phyloP scores from a whole-genome alignment of 2,329 filamentous ascomycete genomes.

The Aspergillus tubingensis region DNA sequence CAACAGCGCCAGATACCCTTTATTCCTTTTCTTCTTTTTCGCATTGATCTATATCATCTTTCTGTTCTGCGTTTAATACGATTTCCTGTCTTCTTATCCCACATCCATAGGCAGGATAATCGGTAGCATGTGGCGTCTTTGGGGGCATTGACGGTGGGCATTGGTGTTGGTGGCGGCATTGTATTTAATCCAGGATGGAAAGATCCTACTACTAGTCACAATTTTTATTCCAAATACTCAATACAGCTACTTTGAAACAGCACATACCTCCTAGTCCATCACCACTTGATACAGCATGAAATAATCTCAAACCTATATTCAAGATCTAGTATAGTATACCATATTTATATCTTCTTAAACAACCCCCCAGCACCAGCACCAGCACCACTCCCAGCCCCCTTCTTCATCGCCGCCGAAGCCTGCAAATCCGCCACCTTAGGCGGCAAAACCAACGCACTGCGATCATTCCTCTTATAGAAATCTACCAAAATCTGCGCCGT shows the following conservation, averaged over 20 bases:
- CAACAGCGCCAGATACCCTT: slow-evolving; percentile 24
- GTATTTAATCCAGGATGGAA: not conserved
- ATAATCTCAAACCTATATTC: not conserved
- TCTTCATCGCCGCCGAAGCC: slow-evolving; percentile 44
- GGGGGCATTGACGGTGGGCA: slow-evolving; percentile 11
- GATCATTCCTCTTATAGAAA: slow-evolving; percentile 89
- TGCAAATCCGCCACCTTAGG: slow-evolving; percentile 82
- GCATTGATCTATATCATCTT: not conserved
- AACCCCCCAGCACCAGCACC: not conserved
- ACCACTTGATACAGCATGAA: not conserved
- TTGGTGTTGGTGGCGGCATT: slow-evolving; percentile 17
- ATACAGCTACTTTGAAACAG: no score
- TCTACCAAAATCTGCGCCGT: slow-evolving; percentile 83
- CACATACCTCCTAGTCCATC: no score
- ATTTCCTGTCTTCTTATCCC: not conserved
- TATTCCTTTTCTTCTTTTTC: slow-evolving; percentile 3
- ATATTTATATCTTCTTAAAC: slow-evolving; percentile 8
- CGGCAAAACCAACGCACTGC: slow-evolving; percentile 79
- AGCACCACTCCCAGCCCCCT: slow-evolving; percentile 25
- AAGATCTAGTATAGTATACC: not conserved
- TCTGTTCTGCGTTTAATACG: not conserved
- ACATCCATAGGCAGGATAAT: slow-evolving; percentile 5
- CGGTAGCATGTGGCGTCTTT: slow-evolving; percentile 15
- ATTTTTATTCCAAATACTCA: no score
- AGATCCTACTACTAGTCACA: not conserved